phyloP scores from a whole-genome alignment of 495 filamentous ascomycete species.

The Massariosphaeria phaeospora region DNA sequence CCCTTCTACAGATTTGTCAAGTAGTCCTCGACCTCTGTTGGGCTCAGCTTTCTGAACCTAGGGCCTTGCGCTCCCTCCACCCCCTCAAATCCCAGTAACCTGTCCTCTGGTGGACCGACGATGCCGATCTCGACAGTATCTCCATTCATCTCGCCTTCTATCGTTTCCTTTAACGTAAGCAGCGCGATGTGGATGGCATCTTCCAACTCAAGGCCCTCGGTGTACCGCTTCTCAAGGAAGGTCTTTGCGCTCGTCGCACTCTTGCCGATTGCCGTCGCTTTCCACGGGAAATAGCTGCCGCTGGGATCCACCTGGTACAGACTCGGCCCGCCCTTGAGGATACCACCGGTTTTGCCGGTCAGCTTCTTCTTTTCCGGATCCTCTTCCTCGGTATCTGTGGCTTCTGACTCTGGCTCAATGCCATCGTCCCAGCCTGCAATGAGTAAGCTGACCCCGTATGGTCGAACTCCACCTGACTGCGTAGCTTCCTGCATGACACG shows the following conservation, averaged over 20 bases:
- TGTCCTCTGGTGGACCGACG: conserved; percentile 87
- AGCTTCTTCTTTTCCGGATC: conserved; percentile 64
- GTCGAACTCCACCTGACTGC: conserved; percentile 92
- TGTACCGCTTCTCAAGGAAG: conserved; percentile 97
- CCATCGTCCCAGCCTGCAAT: conserved; percentile 99
- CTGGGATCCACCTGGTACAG: conserved; percentile 97
- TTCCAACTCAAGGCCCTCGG: conserved; percentile 92
- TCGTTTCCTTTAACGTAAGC: conserved; percentile 96
- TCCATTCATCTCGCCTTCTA: conserved; percentile 98
- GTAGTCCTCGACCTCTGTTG: conserved; percentile 98
- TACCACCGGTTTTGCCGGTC: conserved; percentile 81
- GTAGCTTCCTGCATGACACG: conserved; percentile 98
- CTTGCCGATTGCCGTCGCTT: conserved; percentile 98
- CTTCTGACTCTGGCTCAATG: conserved; percentile 69
- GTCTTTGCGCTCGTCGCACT: conserved; percentile 97
- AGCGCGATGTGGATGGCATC: conserved; percentile 98
- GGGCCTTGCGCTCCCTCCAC: conserved; percentile 86
- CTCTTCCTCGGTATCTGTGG: conserved; percentile 42
- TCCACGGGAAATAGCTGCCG: conserved; percentile 98
- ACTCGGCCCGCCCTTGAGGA: conserved; percentile 91
- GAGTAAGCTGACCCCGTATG: conserved; percentile 93
- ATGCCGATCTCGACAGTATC: conserved; percentile 99
- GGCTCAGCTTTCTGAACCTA: conserved; percentile 90
- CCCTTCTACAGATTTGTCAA: conserved; percentile 86
- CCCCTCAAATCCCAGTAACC: conserved; percentile 87